Evolutionary conservation across 1,284 basidiomycete genomes (phyloP).

Genomic region (Irpex sp.): DNA sequence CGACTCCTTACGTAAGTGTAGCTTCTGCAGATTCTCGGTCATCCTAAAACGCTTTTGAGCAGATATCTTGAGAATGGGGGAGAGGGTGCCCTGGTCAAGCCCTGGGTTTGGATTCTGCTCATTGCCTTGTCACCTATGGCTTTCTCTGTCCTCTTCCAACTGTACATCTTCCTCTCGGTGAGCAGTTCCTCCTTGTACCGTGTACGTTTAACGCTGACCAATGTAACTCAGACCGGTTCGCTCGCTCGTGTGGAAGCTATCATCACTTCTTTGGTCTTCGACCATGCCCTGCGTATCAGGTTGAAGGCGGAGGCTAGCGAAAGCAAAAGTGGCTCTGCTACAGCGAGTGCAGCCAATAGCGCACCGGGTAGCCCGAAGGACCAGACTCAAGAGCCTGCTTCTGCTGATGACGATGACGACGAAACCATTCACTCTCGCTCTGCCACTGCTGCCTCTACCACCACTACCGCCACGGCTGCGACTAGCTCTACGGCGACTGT

Average conservation of each 20-base stretch:
- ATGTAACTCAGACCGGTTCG: conserved; percentile 32
- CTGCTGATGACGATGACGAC: conserved; percentile 14
- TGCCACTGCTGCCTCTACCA: conserved; percentile 1
- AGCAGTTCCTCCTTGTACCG: conserved; percentile 3
- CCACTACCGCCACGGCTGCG: conserved; percentile 1
- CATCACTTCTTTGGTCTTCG: conserved; percentile 68
- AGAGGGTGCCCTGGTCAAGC: conserved; percentile 32
- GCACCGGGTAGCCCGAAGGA: conserved; percentile 8
- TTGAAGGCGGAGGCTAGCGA: conserved; percentile 48
- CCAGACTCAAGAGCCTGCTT: conserved; percentile 8
- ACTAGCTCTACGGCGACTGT: not conserved
- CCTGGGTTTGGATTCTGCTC: conserved; percentile 61
- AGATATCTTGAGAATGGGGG: conserved; percentile 42
- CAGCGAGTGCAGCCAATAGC: conserved; percentile 8
- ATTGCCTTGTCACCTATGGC: conserved; percentile 56
- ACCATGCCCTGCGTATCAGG: conserved; percentile 68
- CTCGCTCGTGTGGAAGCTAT: conserved; percentile 57
- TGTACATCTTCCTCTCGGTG: conserved; percentile 28
- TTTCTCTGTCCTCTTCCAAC: conserved; percentile 35
- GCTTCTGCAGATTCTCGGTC: not conserved
- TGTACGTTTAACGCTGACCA: not conserved
- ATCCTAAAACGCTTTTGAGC: not conserved
- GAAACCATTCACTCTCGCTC: conserved; percentile 8
- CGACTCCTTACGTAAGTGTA: conserved; percentile 30
- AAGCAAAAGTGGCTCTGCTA: conserved; percentile 8